phyloP scores from a whole-genome alignment of 306 rosid species.

The Ceratonia siliqua region DNA sequence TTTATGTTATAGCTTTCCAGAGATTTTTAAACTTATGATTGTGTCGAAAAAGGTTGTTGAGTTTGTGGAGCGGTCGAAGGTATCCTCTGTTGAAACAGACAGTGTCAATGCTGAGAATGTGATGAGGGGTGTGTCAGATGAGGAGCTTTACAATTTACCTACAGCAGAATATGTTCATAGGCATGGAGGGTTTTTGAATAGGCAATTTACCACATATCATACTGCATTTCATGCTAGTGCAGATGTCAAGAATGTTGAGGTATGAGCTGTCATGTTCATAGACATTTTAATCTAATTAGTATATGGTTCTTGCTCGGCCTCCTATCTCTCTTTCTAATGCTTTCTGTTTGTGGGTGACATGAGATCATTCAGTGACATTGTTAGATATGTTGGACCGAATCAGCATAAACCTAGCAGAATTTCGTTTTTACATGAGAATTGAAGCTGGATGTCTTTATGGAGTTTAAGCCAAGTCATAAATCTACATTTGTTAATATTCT shows the following conservation, averaged over 20 bases:
- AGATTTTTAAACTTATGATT: slow-evolving; percentile 32
- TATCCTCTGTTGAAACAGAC: slow-evolving; percentile 63
- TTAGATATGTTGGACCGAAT: background rate
- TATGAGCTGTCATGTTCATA: slow-evolving; percentile 32
- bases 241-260: slow-evolving; percentile 75
- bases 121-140: slow-evolving; percentile 82
- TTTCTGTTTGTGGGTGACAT: slow-evolving; percentile 11
- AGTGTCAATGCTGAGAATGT: slow-evolving; percentile 76
- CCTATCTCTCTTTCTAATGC: slow-evolving; percentile 2
- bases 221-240: slow-evolving; percentile 86
- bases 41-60: slow-evolving; percentile 70
- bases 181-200: slow-evolving; percentile 58
- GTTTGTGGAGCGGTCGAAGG: slow-evolving; percentile 86
- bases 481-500: slow-evolving; percentile 24
- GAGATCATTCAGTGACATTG: slow-evolving; percentile 14
- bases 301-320: slow-evolving; percentile 12
- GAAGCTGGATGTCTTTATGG: slow-evolving; percentile 13
- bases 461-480: background rate
- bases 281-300: slow-evolving; percentile 19
- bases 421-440: slow-evolving; percentile 10
- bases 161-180: slow-evolving; percentile 73
- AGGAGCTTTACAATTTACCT: slow-evolving; percentile 90
- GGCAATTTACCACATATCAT: slow-evolving; percentile 66
- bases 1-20: slow-evolving; percentile 24
- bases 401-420: slow-evolving; percentile 10